Conservation (phyloP, 495 filamentous ascomycete genomes). For the Symbiotaphrina buchneri region DNA sequence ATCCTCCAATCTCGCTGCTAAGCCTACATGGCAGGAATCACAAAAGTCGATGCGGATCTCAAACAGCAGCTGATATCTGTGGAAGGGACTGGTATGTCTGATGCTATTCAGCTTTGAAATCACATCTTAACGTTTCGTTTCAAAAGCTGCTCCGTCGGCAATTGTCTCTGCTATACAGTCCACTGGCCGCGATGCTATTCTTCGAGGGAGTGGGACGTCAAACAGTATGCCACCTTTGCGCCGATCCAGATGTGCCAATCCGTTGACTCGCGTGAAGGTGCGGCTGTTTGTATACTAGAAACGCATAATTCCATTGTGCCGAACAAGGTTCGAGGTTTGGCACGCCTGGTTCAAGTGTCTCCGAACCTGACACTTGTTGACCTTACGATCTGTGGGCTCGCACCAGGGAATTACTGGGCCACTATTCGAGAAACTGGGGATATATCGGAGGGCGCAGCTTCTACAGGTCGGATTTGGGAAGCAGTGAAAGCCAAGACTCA, state of each 20-base stretch:
- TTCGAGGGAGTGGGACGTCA: conserved; percentile 68
- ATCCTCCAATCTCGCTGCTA: conserved; percentile 57
- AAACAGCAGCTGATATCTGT: conserved; percentile 43
- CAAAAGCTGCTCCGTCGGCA: conserved; percentile 60
- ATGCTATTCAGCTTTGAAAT: neutral
- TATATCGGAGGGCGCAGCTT: conserved; percentile 60
- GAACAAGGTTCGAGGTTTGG: conserved; percentile 51
- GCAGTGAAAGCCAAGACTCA: conserved; percentile 18
- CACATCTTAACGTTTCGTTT: too few species aligned
- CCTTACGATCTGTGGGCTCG: conserved; percentile 67
- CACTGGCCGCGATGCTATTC: conserved; percentile 82
- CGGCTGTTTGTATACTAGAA: conserved; percentile 92
- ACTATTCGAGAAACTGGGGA: conserved; percentile 76
- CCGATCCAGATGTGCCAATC: conserved; percentile 2
- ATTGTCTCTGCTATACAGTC: conserved; percentile 75
- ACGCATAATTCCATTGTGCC: conserved; percentile 37
- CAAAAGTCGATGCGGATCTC: conserved; percentile 40
- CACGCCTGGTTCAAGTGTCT: conserved; percentile 61
- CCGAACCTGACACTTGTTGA: conserved; percentile 62
- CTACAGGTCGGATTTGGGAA: conserved; percentile 71
- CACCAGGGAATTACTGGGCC: conserved; percentile 58
- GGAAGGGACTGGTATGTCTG: conserved; percentile 36
- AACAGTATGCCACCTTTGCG: conserved; percentile 37
- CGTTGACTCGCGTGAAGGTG: conserved; percentile 24
- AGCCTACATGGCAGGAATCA: conserved; percentile 27